These are phyloP conservation scores for Spiraea crenata DNA, from an alignment of 331 rosid species.

Conservation along the genomic window DNA sequence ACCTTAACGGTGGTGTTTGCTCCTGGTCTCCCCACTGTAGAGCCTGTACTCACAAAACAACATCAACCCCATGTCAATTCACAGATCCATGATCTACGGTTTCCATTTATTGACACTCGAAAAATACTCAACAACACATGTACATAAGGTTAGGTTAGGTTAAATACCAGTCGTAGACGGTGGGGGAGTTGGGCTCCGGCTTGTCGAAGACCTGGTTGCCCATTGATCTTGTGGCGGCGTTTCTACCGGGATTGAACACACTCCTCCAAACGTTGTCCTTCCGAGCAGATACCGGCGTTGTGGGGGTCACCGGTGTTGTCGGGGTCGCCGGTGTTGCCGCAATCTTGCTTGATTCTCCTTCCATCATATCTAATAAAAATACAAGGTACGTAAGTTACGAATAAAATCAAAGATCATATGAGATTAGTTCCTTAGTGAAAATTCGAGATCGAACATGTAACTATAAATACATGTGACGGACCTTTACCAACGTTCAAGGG, in stretches of 20 bases:
- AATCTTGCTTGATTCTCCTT: conserved; percentile 52
- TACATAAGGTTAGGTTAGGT: too few relatives aligned
- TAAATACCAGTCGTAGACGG: conserved; percentile 86
- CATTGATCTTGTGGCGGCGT: conserved; percentile 59
- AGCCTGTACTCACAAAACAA: conserved; percentile 50
- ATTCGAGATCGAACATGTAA: too few relatives aligned
- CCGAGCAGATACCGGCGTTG: conserved; percentile 51
- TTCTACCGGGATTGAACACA: conserved; percentile 93
- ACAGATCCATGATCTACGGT: too few relatives aligned
- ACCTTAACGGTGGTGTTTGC: conserved; percentile 74
- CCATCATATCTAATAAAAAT: conserved; percentile 13
- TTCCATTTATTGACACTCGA: too few relatives aligned
- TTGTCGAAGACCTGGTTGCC: conserved; percentile 75
- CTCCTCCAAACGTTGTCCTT: conserved; percentile 96
- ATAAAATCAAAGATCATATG: not conserved
- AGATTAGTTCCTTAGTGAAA: not conserved
- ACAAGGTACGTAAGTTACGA: too few relatives aligned
- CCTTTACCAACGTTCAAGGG: conserved; percentile 42
- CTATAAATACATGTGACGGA: not conserved
- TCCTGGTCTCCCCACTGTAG: conserved; percentile 76
- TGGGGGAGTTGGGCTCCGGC: conserved; percentile 85
- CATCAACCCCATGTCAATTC: too few relatives aligned
- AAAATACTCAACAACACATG: too few relatives aligned
- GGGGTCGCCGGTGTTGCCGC: conserved; percentile 38
- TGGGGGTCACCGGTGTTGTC: conserved; percentile 29